A percentile compares a stretch with the other conserved stretches of the same genome.
phyloP scores from a whole-genome alignment of 2,329 filamentous ascomycete genomes.

The Atkinsonella hypoxylon region DNA sequence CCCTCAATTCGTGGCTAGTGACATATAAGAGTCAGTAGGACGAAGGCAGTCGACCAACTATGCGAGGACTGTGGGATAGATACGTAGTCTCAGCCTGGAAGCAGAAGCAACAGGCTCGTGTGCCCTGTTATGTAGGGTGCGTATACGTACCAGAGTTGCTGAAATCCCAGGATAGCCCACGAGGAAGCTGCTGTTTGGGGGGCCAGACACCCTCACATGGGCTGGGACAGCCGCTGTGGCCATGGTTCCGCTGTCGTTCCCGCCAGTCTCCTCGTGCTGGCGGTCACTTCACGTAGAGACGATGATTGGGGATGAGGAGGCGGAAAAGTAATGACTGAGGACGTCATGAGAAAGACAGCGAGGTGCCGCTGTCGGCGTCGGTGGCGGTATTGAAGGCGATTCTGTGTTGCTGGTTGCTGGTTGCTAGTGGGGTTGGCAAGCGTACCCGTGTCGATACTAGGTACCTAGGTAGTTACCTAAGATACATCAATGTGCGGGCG shows the following conservation, averaged over 20 bases:
- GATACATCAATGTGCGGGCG: too few relatives aligned
- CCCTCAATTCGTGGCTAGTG: constrained; percentile 86
- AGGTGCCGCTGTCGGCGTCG: background rate
- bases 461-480: too few relatives aligned
- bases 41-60: background rate
- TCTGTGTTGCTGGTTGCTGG: background rate
- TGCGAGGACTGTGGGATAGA: background rate
- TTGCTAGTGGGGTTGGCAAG: background rate
- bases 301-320: background rate
- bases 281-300: constrained; percentile 1
- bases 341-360: constrained; percentile 1
- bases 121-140: constrained; percentile 9
- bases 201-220: constrained; percentile 84
- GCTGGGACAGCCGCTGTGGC: constrained; percentile 19
- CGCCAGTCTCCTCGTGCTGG: constrained; percentile 8
- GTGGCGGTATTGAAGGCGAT: background rate
- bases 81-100: background rate
- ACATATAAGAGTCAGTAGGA: background rate
- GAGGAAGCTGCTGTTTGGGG: constrained; percentile 91
- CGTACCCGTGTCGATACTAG: too few relatives aligned
- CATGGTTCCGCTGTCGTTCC: constrained; percentile 16
- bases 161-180: constrained; percentile 97
- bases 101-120: background rate
- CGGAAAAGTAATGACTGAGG: background rate
- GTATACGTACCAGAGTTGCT: constrained; percentile 74